phyloP scores from a whole-genome alignment of 1,284 basidiomycete genomes.

The Boletellus deceptivus region DNA sequence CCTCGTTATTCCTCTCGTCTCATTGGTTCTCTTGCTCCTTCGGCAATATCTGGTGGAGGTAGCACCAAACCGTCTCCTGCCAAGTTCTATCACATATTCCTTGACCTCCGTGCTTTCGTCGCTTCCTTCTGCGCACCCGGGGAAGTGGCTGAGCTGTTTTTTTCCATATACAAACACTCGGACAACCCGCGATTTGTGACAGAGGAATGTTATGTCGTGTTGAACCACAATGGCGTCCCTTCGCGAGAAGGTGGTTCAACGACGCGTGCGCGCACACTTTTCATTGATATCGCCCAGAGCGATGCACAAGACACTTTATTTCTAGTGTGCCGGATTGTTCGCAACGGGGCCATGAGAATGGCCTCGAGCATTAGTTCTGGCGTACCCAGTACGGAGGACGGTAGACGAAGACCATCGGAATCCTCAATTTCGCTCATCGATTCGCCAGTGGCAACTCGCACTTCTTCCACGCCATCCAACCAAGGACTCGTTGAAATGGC shows the following conservation, averaged over 20 bases:
- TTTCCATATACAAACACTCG: slow-evolving; percentile 88
- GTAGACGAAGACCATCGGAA: slow-evolving; percentile 52
- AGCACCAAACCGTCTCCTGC: slow-evolving; percentile 44
- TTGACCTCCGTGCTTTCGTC: slow-evolving; percentile 90
- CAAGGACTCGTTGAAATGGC: slow-evolving; percentile 34
- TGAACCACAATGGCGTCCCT: slow-evolving; percentile 90
- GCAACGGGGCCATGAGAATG: slow-evolving; percentile 85
- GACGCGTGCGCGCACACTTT: slow-evolving; percentile 74
- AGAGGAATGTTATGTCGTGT: slow-evolving; percentile 88
- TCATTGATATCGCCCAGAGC: slow-evolving; percentile 82
- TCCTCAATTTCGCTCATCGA: slow-evolving; percentile 38
- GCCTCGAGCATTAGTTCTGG: slow-evolving; percentile 54
- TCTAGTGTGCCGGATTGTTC: slow-evolving; percentile 87
- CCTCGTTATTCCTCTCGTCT: slow-evolving; percentile 48
- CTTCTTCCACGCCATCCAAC: slow-evolving; percentile 12
- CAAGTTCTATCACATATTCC: slow-evolving; percentile 85
- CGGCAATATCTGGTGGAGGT: slow-evolving; percentile 1
- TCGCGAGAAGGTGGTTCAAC: slow-evolving; percentile 63
- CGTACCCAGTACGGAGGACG: slow-evolving; percentile 39
- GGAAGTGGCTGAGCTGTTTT: slow-evolving; percentile 91
- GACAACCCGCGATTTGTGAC: slow-evolving; percentile 82
- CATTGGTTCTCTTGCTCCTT: slow-evolving; percentile 44
- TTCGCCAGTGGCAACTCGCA: slow-evolving; percentile 26
- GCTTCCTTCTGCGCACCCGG: slow-evolving; percentile 87
- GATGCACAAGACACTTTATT: slow-evolving; percentile 85